Percentiles rank a stretch among this genome's conserved stretches.
Evolutionary conservation across 805 yeast species (phyloP).

Genomic region (Pichia kluyveri): DNA sequence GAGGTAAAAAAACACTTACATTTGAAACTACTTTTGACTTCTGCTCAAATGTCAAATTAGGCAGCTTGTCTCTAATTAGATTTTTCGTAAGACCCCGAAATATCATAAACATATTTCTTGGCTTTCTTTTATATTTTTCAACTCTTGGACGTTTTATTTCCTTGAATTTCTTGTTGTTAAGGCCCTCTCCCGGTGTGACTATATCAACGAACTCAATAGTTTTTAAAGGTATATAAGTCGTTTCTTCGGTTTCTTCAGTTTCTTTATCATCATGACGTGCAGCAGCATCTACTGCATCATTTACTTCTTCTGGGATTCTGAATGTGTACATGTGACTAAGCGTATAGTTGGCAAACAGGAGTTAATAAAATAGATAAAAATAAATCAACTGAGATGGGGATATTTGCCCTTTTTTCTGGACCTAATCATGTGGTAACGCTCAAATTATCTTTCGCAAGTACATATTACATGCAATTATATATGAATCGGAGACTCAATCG

Average conservation of each 20-base stretch:
- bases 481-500: too few relatives aligned
- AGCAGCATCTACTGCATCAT: too few relatives aligned
- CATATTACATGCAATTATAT: too few relatives aligned
- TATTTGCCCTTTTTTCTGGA: too few relatives aligned
- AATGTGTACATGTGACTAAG: neutral
- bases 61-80: neutral
- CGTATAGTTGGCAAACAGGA: too few relatives aligned
- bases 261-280: neutral
- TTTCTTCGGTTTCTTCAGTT: too few relatives aligned
- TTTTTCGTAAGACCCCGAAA: constrained; percentile 4
- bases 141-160: constrained; percentile 4
- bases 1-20: neutral
- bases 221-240: neutral
- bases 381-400: too few relatives aligned
- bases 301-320: neutral
- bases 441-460: neutral
- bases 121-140: constrained; percentile 4
- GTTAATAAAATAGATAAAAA: too few relatives aligned
- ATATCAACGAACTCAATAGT: constrained; percentile 3
- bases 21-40: constrained; percentile 5
- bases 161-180: constrained; percentile 1
- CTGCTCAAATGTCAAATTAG: neutral
- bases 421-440: too few relatives aligned
- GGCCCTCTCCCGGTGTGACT: neutral
- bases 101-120: constrained; percentile 10